Conservation (phyloP, 164 flowering plant genomes). For the Buxus sempervirens region DNA sequence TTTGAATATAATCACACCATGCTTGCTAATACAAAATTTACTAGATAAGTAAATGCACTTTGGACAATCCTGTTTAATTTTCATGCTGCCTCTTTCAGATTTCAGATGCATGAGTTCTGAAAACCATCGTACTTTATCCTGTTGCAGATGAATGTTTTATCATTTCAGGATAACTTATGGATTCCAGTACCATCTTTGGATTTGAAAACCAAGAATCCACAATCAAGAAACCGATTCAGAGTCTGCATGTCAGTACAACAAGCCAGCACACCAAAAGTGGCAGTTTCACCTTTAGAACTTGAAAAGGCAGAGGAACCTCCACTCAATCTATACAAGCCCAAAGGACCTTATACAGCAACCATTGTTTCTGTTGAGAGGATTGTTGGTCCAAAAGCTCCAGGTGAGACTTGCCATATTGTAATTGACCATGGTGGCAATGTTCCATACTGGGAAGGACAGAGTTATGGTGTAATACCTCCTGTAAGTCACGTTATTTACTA, state of each 20-base stretch:
- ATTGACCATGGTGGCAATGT: conserved; percentile 96
- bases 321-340: conserved; percentile 69
- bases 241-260: conserved; percentile 84
- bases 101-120: not conserved
- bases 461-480: conserved; percentile 96
- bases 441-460: conserved; percentile 99
- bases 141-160: conserved; percentile 47
- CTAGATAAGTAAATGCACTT: no score
- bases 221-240: conserved; percentile 25
- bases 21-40: no score
- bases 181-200: conserved; percentile 30
- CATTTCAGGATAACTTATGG: conserved; percentile 56
- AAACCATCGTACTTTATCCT: not conserved
- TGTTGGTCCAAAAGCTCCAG: conserved; percentile 95
- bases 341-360: conserved; percentile 88
- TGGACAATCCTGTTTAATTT: no score
- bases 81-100: not conserved
- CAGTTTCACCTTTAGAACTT: conserved; percentile 72
- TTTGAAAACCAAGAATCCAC: conserved; percentile 31
- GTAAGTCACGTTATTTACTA: conserved; percentile 41
- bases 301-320: conserved; percentile 94
- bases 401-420: conserved; percentile 97
- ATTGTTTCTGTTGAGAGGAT: conserved; percentile 94
- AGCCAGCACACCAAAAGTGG: conserved; percentile 57
- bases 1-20: no score